Conservation (phyloP, 768 basidiomycete genomes). For the Lactarius hatsudake region DNA sequence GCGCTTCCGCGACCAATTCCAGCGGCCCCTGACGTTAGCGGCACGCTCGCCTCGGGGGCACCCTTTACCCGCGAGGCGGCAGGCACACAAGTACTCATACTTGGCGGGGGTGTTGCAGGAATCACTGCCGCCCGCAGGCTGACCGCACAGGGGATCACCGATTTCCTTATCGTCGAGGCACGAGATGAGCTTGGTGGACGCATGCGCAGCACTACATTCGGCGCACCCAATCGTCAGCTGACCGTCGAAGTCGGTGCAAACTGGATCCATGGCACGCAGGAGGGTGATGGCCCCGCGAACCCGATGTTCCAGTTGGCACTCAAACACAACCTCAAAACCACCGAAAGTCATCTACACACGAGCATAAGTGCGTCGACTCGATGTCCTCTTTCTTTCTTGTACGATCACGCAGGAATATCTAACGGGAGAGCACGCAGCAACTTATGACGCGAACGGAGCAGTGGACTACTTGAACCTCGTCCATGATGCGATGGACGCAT, state of each 20-base stretch:
- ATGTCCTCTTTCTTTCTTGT: conserved; percentile 29
- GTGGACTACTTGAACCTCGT: conserved; percentile 48
- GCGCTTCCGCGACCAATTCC: not conserved
- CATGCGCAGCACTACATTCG: conserved; percentile 45
- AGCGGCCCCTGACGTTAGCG: not conserved
- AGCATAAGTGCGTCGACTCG: conserved; percentile 35
- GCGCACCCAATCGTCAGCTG: conserved; percentile 35
- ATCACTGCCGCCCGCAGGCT: conserved; percentile 60
- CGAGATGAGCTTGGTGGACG: conserved; percentile 54
- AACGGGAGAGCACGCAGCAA: conserved; percentile 36
- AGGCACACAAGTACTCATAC: conserved; percentile 45
- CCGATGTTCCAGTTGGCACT: conserved; percentile 53
- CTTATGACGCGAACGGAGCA: conserved; percentile 48
- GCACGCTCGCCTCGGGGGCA: not conserved
- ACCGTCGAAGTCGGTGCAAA: conserved; percentile 45
- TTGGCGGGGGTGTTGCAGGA: conserved; percentile 65
- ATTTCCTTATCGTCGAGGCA: conserved; percentile 59
- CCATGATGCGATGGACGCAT: conserved; percentile 39
- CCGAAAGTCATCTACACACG: conserved; percentile 36
- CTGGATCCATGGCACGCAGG: conserved; percentile 43
- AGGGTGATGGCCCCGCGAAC: conserved; percentile 46
- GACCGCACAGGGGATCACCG: conserved; percentile 47
- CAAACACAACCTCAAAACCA: conserved; percentile 47
- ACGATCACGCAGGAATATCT: not conserved
- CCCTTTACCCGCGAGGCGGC: not conserved